These are phyloP conservation scores for Ogataea nitratoaversa DNA, from an alignment of 805 yeast genomes.

Conservation along the genomic window DNA sequence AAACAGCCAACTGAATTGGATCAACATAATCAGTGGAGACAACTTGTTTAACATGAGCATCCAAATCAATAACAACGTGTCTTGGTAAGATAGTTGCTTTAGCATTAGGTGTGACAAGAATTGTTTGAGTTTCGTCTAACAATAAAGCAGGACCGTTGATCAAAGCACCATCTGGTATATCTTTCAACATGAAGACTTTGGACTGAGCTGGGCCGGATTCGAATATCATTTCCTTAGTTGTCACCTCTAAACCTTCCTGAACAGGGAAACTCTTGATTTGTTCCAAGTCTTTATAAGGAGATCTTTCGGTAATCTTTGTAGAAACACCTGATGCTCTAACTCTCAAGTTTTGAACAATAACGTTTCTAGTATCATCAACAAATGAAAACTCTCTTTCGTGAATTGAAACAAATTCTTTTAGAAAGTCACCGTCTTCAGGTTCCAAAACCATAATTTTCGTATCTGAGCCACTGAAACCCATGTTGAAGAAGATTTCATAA, in stretches of 20 bases:
- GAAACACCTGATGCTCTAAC: constrained; percentile 76
- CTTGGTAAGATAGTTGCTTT: constrained; percentile 31
- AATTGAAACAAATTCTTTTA: constrained; percentile 42
- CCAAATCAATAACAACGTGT: constrained; percentile 29
- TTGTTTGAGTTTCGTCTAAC: constrained; percentile 35
- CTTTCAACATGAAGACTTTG: constrained; percentile 44
- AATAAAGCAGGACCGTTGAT: constrained; percentile 46
- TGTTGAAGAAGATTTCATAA: constrained; percentile 64
- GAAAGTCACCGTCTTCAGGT: constrained; percentile 30
- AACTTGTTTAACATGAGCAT: constrained; percentile 27
- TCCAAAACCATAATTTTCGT: constrained; percentile 72
- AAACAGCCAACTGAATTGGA: constrained; percentile 41
- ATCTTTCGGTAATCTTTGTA: constrained; percentile 25
- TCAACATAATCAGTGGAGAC: constrained; percentile 37
- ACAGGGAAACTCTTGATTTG: constrained; percentile 73
- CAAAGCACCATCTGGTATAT: constrained; percentile 45
- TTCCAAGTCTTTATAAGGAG: constrained; percentile 12
- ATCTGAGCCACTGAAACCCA: constrained; percentile 88
- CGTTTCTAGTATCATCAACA: constrained; percentile 47
- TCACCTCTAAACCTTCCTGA: constrained; percentile 55
- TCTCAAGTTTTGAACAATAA: constrained; percentile 57
- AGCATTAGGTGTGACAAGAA: constrained; percentile 32
- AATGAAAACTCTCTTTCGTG: constrained; percentile 71
- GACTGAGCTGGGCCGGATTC: constrained; percentile 20
- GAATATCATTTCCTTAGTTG: constrained; percentile 40